A percentile compares a stretch with the other conserved stretches of the same genome.
Evolutionary conservation across 225 moss, liverwort and hornwort genomes (phyloP).

Genomic region (Anthoceros angustus): DNA sequence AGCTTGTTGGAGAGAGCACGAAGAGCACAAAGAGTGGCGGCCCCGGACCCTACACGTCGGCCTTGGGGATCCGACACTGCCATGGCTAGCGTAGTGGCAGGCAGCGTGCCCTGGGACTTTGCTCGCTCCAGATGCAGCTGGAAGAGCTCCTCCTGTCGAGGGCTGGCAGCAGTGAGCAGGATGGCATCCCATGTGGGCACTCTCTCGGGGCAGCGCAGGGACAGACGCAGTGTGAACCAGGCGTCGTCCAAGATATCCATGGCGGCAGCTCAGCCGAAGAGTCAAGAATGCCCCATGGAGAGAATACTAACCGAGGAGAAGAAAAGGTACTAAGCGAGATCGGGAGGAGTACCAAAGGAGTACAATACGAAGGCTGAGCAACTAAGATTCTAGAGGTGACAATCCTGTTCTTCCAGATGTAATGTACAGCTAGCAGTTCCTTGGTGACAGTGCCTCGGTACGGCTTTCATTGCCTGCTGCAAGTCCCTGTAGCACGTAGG

Average conservation of each 20-base stretch:
- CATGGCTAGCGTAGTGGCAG: slow-evolving; percentile 26
- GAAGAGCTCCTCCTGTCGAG: slow-evolving; percentile 45
- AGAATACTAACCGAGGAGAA: too few species aligned
- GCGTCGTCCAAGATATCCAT: slow-evolving; percentile 27
- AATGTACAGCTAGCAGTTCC: too few species aligned
- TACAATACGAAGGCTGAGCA: too few species aligned
- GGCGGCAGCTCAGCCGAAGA: not conserved
- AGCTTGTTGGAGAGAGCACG: slow-evolving; percentile 30
- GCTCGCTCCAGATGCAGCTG: slow-evolving; percentile 31
- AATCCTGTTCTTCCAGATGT: too few species aligned
- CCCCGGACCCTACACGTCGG: slow-evolving; percentile 52
- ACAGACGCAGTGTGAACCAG: slow-evolving; percentile 49
- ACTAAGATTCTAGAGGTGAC: too few species aligned
- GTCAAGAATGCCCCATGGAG: too few species aligned
- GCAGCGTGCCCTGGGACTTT: slow-evolving; percentile 31
- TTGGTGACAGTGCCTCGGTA: too few species aligned
- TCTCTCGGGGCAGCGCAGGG: slow-evolving; percentile 35
- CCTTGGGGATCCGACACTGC: slow-evolving; percentile 60
- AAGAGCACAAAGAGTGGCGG: slow-evolving; percentile 43
- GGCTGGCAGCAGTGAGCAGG: slow-evolving; percentile 50
- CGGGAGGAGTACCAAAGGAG: too few species aligned
- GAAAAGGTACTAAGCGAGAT: too few species aligned
- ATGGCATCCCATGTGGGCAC: slow-evolving; percentile 52
- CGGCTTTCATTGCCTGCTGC: too few species aligned
- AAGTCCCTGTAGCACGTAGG: too few species aligned